Base-by-base conservation (phyloP, 805 yeast species). In the Phaffomyces opuntiae region DNA sequence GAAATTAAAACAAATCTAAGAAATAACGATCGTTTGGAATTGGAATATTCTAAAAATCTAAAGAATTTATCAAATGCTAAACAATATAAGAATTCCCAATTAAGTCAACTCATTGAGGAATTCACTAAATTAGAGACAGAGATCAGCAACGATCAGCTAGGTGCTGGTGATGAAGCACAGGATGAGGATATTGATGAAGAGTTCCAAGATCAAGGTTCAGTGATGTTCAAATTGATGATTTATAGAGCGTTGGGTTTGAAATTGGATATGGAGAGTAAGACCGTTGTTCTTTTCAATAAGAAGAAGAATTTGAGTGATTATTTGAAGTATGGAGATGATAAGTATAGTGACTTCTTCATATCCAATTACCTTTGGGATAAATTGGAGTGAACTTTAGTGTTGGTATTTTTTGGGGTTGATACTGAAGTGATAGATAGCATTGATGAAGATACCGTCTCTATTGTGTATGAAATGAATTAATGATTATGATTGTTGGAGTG, bases 281-380 rank as follows among this genome's bases (percentile, higher is more conserved):
- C 70, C 48, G 64, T 79, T 2, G 57, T 81, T 36, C 73, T 81
- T 4, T 66, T 73, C 48, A 78, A 77, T 56, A 72, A 71, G 45
- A 61, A 61, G n/a, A 63, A 63, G 26, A 74, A 74, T 40, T 60
- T 67, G 26, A 64, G 79, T 1, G 76, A 74, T 53, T 66, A 76
- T 9, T 62, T 83, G 43, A 73, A 77, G 26, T 72, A 80, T 31
- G 74, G 70, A 25, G 68, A 64, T 42, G 57, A 71, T 31, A 74
- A 77, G 48, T 77, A 80, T 50, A 78, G 84, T 54, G 81, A 80
- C 48, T 82, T 73, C 55, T 86, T 84, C 61, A 74, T 84, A 29
- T 75, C 87, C 13, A 86, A 87, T 56, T 83, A 77, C 58, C 75
- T 87, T 31, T 87, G 96, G 96, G 93, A 85, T 49, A 73, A 75